phyloP scores from a whole-genome alignment of 495 filamentous ascomycete species.

The Talaromyces stipitatus region DNA sequence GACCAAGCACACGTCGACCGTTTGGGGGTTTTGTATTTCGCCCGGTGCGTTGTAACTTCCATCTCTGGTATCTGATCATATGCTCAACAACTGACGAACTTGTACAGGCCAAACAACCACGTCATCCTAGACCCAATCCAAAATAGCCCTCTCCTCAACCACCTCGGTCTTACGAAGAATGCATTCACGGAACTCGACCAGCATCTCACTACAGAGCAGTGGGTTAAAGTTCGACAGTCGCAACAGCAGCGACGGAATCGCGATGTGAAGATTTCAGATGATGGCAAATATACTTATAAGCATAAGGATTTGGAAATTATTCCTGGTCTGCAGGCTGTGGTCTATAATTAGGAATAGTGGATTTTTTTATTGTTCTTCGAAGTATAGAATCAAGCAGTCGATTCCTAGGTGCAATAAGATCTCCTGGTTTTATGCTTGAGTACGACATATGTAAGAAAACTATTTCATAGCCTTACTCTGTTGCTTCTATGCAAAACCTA shows the following conservation, averaged over 20 bases:
- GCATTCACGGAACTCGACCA: slow-evolving; percentile 11
- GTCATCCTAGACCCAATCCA: slow-evolving; percentile 5
- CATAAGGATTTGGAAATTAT: slow-evolving; percentile 40
- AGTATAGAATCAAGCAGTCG: no score
- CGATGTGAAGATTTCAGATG: slow-evolving; percentile 29
- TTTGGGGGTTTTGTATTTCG: slow-evolving; percentile 41
- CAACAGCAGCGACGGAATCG: slow-evolving; percentile 28
- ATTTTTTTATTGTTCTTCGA: no score
- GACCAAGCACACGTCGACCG: slow-evolving; percentile 46
- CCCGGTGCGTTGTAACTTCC: slow-evolving; percentile 15
- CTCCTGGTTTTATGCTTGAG: no score
- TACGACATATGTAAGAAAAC: no score
- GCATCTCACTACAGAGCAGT: slow-evolving; percentile 3
- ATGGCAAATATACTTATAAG: slow-evolving; percentile 28
- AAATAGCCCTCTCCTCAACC: slow-evolving; percentile 2
- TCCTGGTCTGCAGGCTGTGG: slow-evolving; percentile 34
- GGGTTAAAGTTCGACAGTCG: slow-evolving; percentile 3
- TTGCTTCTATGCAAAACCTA: no score
- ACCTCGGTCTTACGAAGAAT: background rate
- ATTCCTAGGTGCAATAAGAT: no score
- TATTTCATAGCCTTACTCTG: no score
- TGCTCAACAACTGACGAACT: slow-evolving; percentile 8
- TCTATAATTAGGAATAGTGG: slow-evolving; percentile 40
- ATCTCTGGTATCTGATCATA: background rate
- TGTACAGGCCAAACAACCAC: slow-evolving; percentile 26